phyloP scores from a whole-genome alignment of 352 stramenopile genomes.

The Phytophthora ramorum region DNA sequence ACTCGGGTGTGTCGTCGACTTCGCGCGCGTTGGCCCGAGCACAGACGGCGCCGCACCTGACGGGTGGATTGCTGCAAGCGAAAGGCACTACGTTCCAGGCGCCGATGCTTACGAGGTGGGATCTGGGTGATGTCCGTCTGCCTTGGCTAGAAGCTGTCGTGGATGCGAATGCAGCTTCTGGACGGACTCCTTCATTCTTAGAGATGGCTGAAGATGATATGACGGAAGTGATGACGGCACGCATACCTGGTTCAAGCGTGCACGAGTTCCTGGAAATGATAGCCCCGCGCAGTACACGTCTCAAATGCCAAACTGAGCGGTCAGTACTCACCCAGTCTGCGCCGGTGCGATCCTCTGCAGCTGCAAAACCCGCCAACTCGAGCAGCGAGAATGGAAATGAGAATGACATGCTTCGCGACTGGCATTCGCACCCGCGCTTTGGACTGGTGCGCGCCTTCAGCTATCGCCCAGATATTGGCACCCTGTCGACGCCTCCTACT shows the following conservation, averaged over 20 bases:
- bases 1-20: constrained; percentile 2
- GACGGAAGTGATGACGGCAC: constrained; percentile 59
- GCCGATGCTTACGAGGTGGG: constrained; percentile 46
- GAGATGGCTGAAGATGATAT: constrained; percentile 55
- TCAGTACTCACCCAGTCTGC: constrained; percentile 16
- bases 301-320: constrained; percentile 26
- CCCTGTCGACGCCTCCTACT: constrained; percentile 1
- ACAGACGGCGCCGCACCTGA: constrained; percentile 30
- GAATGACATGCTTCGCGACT: constrained; percentile 44
- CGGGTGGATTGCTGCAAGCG: constrained; percentile 7
- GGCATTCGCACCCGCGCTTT: constrained; percentile 60
- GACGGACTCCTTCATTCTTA: constrained; percentile 43
- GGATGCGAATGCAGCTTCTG: constrained; percentile 14
- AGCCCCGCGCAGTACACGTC: constrained; percentile 41
- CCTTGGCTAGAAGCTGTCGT: constrained; percentile 57
- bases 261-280: constrained; percentile 56
- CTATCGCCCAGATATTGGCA: constrained; percentile 43
- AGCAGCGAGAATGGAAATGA: constrained; percentile 14
- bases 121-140: constrained; percentile 41
- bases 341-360: constrained; percentile 16
- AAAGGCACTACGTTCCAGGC: constrained; percentile 47
- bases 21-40: constrained; percentile 23
- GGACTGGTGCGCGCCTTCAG: constrained; percentile 59
- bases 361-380: background rate
- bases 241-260: constrained; percentile 47